phyloP scores from a whole-genome alignment of 2,329 filamentous ascomycete species.

The Pseudogymnoascus sp. region DNA sequence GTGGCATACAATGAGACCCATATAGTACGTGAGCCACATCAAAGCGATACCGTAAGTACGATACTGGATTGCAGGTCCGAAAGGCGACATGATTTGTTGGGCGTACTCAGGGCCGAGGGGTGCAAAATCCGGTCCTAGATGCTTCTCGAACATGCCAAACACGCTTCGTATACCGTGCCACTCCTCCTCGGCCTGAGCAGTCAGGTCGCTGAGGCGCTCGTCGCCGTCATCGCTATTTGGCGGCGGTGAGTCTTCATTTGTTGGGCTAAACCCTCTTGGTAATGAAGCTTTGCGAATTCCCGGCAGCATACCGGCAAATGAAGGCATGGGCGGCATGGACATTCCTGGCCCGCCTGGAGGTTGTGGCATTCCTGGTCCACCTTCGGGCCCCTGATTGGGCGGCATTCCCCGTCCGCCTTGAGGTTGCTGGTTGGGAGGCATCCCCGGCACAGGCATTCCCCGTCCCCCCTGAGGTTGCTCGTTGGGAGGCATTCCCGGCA shows the following conservation, averaged over 20 bases:
- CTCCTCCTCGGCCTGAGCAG: conserved; percentile 39
- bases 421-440: conserved; percentile 16
- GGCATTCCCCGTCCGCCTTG: neutral
- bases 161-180: conserved; percentile 69
- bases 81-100: conserved; percentile 59
- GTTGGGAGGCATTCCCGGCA: neutral
- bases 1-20: conserved; percentile 73
- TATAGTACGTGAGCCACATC: conserved; percentile 81
- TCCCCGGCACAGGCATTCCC: conserved; percentile 1
- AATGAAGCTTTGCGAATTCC: conserved; percentile 18
- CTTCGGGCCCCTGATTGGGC: conserved; percentile 16
- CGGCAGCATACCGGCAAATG: conserved; percentile 26
- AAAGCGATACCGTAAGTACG: conserved; percentile 80
- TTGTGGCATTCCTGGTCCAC: neutral
- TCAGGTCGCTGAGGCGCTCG: conserved; percentile 21
- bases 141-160: conserved; percentile 56
- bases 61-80: conserved; percentile 74
- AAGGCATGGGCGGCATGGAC: conserved; percentile 19
- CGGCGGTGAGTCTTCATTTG: conserved; percentile 15
- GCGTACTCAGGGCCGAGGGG: conserved; percentile 62
- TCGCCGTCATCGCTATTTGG: conserved; percentile 16
- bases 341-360: conserved; percentile 1
- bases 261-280: conserved; percentile 24
- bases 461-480: conserved; percentile 17
- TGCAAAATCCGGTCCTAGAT: conserved; percentile 67